phyloP scores from a whole-genome alignment of 2,329 filamentous ascomycete species.

The Diplocarpon rosae region DNA sequence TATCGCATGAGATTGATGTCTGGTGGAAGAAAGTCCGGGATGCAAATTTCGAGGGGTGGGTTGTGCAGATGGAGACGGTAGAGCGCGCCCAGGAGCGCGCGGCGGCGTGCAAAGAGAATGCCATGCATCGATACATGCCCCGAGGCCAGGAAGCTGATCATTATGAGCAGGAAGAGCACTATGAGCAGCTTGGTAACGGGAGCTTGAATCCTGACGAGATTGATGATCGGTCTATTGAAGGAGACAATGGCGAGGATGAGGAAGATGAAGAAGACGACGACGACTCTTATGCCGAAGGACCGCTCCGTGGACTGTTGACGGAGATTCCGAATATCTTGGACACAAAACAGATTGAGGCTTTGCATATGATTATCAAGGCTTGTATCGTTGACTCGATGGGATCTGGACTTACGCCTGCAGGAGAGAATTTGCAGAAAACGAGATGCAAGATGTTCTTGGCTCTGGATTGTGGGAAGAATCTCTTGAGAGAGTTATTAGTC shows the following conservation, averaged over 20 bases:
- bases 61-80: slow-evolving; percentile 47
- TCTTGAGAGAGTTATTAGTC: slow-evolving; percentile 82
- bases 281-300: slow-evolving; percentile 68
- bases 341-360: slow-evolving; percentile 86
- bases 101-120: slow-evolving; percentile 46
- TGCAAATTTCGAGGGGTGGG: slow-evolving; percentile 48
- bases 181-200: slow-evolving; percentile 31
- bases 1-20: slow-evolving; percentile 52
- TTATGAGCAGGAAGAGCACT: slow-evolving; percentile 38
- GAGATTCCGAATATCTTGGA: slow-evolving; percentile 92
- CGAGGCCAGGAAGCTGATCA: slow-evolving; percentile 27
- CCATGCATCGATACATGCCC: slow-evolving; percentile 39
- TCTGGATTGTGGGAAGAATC: slow-evolving; percentile 79
- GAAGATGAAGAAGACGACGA: slow-evolving; percentile 62
- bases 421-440: slow-evolving; percentile 81
- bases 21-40: slow-evolving; percentile 54
- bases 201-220: slow-evolving; percentile 34
- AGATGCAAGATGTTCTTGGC: slow-evolving; percentile 83
- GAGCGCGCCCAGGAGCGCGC: slow-evolving; percentile 47
- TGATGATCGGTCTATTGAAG: slow-evolving; percentile 32
- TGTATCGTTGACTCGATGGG: slow-evolving; percentile 80
- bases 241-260: slow-evolving; percentile 38
- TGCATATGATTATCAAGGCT: slow-evolving; percentile 95
- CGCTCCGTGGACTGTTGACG: slow-evolving; percentile 73
- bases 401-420: slow-evolving; percentile 52